A percentile compares a stretch with the other conserved stretches of the same genome.
phyloP scores from a whole-genome alignment of 768 basidiomycete genomes.

The Boletus insuetus region DNA sequence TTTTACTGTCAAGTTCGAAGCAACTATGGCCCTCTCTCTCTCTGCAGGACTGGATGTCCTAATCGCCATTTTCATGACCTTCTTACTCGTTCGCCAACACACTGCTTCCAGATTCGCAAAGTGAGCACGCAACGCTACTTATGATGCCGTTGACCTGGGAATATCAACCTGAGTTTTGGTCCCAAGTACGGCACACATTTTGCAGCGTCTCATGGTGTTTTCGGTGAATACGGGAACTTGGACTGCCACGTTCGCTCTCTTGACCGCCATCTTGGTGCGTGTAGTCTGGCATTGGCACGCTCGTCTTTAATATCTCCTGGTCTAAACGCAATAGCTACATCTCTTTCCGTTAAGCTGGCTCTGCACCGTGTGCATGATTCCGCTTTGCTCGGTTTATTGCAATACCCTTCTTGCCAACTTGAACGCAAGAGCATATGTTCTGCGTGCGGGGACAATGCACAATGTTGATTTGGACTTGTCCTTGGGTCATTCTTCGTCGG shows the following conservation, averaged over 20 bases:
- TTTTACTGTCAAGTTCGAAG: neutral
- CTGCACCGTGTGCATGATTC: conserved; percentile 1
- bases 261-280: neutral
- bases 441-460: neutral
- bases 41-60: conserved; percentile 3
- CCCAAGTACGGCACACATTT: conserved; percentile 1
- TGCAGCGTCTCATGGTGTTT: conserved; percentile 6
- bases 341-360: neutral
- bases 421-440: conserved; percentile 8
- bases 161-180: neutral
- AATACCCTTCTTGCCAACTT: conserved; percentile 13
- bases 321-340: neutral
- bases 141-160: no score
- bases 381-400: conserved; percentile 8
- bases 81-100: conserved; percentile 1
- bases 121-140: neutral
- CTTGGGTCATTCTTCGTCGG: no score
- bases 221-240: neutral
- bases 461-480: neutral
- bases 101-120: neutral
- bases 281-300: neutral
- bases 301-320: neutral
- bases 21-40: neutral
- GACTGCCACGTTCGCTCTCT: neutral
- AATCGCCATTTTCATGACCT: conserved; percentile 3